Evolutionary conservation across 2,329 filamentous ascomycete genomes (phyloP).

Genomic region (Fusarium musae): DNA sequence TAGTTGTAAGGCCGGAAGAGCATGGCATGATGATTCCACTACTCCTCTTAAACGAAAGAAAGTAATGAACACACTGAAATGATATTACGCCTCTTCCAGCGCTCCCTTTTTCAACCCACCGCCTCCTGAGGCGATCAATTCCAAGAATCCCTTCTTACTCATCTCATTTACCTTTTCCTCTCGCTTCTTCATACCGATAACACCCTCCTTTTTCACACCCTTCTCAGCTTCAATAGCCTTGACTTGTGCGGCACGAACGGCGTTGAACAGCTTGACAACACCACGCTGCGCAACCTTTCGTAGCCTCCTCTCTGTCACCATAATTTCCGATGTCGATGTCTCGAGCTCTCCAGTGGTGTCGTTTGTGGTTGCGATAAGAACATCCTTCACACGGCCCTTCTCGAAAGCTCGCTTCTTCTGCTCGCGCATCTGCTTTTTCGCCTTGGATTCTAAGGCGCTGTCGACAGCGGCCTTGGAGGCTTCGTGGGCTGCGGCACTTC

Average conservation of each 20-base stretch:
- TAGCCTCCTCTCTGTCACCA: constrained; percentile 81
- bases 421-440: constrained; percentile 79
- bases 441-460: constrained; percentile 82
- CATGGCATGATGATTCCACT: constrained; percentile 44
- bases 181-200: constrained; percentile 81
- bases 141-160: constrained; percentile 95
- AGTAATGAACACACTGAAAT: constrained; percentile 29
- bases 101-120: constrained; percentile 68
- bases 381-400: constrained; percentile 88
- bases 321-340: constrained; percentile 63
- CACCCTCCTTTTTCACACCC: constrained; percentile 74
- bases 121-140: constrained; percentile 79
- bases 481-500: constrained; percentile 79
- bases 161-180: constrained; percentile 94
- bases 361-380: constrained; percentile 73
- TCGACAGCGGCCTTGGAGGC: constrained; percentile 79
- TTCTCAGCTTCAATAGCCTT: constrained; percentile 82
- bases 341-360: constrained; percentile 56
- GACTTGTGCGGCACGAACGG: constrained; percentile 90
- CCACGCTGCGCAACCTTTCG: constrained; percentile 91
- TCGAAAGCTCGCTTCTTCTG: constrained; percentile 84
- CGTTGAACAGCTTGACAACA: constrained; percentile 97
- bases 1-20: constrained; percentile 41
- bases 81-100: constrained; percentile 64
- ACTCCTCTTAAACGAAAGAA: constrained; percentile 42